Base-by-base conservation (phyloP, 257 asterid genomes). In the Lantana camara region DNA sequence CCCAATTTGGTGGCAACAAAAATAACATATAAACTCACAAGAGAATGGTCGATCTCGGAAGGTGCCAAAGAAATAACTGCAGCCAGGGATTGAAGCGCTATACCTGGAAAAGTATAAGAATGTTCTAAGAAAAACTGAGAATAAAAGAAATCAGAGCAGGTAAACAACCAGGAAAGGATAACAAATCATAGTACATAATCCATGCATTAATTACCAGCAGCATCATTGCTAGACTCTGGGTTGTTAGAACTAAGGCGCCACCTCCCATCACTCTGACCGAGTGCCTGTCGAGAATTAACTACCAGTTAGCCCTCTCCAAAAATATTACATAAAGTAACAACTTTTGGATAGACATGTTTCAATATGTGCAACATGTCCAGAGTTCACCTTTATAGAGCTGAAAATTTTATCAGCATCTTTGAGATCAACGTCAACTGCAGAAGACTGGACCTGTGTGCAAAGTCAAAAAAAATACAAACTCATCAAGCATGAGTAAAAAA, bases 191-290 rank as follows among this genome's bases (percentile, higher is more conserved):
- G 37, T 16, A 47, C 64, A 57, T 21, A 50, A 54, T 48, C 11
- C 37, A 53, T 44, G 27, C 5, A 37, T 58, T 50, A 69, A 44
- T 69, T 74, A 88, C 99, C 99, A 42, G 99, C 96, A 77, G 99
- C 96, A 37, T 73, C 79, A 76, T 76, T 80, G 68, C 99, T 94
- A 64, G 96, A 84, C 72, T 90, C 87, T 3, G 96, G 95, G 66
- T 88, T 86, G 80, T 76, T 80, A 73, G 96, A 75, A 79, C 80
- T 91, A 70, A 84, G 81, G 56, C 93, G 93, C 98, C 98, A 94
- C 77, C 91, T 90, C 73, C 98, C 98, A 83, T 94, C 99, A 84
- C 98, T 94, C 76, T 91, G 97, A 77, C 99, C 72, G 56, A 94
- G 96, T 76, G 96, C 90, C 99, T 94, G 79, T 50, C 59, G 71